Evolutionary conservation across 2,329 filamentous ascomycete genomes (phyloP).

Genomic region (Diplodia sapinea): DNA sequence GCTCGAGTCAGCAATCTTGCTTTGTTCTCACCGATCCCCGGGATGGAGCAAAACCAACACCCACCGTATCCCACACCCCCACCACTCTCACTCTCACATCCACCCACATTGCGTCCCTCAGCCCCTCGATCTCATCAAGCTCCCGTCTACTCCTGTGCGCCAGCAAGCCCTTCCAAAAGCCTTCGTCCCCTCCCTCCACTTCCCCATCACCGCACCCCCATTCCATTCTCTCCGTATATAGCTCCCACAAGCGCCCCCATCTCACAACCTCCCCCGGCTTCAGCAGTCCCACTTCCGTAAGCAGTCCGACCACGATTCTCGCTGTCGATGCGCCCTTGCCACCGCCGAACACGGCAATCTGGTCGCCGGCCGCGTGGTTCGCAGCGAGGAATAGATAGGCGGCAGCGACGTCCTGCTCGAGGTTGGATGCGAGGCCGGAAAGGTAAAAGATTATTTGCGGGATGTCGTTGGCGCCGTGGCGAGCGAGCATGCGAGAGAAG

Average conservation of each 20-base stretch:
- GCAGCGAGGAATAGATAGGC: constrained; percentile 59
- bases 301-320: constrained; percentile 49
- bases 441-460: constrained; percentile 60
- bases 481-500: constrained; percentile 56
- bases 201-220: not conserved
- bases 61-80: constrained; percentile 56
- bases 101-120: not conserved
- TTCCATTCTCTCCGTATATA: not conserved
- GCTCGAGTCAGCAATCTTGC: not conserved
- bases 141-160: constrained; percentile 4
- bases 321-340: constrained; percentile 53
- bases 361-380: constrained; percentile 58
- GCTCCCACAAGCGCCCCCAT: constrained; percentile 46
- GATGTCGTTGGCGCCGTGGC: constrained; percentile 45
- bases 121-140: constrained; percentile 19
- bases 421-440: constrained; percentile 54
- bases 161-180: constrained; percentile 3
- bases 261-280: constrained; percentile 54
- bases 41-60: not conserved
- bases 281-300: constrained; percentile 55
- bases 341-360: constrained; percentile 55
- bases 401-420: constrained; percentile 56
- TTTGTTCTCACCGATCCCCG: not conserved
- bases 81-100: constrained; percentile 48
- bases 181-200: not conserved